Evolutionary conservation across 2,329 filamentous ascomycete species (phyloP).

Genomic region (Aureobasidium sp.): DNA sequence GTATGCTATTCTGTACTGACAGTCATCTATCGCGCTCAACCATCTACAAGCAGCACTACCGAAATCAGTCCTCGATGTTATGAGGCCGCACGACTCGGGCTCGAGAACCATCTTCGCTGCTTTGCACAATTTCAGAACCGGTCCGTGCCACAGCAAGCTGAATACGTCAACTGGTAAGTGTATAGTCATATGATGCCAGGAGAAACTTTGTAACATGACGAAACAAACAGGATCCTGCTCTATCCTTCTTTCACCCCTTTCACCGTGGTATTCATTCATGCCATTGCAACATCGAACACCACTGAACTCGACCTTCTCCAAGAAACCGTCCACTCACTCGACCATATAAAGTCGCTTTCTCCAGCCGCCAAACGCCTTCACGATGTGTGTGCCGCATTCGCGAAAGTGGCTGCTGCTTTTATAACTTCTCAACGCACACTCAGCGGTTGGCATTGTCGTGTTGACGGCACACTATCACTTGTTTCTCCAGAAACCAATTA

Average conservation of each 20-base stretch:
- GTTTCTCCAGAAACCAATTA: not conserved
- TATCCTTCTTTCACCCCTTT: conserved; percentile 26
- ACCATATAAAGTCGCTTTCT: conserved; percentile 22
- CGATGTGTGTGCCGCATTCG: conserved; percentile 25
- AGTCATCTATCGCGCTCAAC: conserved; percentile 24
- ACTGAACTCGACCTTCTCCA: conserved; percentile 21
- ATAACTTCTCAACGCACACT: conserved; percentile 24
- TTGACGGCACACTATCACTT: conserved; percentile 21
- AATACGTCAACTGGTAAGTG: conserved; percentile 24
- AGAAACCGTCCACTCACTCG: conserved; percentile 21
- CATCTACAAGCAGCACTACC: conserved; percentile 16
- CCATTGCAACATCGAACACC: conserved; percentile 22
- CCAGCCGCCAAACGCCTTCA: conserved; percentile 22
- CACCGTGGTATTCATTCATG: conserved; percentile 25
- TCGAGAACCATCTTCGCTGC: conserved; percentile 23
- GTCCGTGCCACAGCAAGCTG: not conserved
- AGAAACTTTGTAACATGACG: not conserved
- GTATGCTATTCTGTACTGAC: conserved; percentile 25
- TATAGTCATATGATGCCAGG: not conserved
- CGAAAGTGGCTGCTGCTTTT: conserved; percentile 22
- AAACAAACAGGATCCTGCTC: conserved; percentile 17
- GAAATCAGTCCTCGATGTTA: conserved; percentile 27
- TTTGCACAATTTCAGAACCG: conserved; percentile 20
- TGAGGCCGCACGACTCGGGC: conserved; percentile 21
- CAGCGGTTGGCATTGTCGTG: conserved; percentile 22